These are phyloP conservation scores for Curvularia eragrostidis DNA, from an alignment of 2,329 filamentous ascomycete species.

Conservation along the genomic window DNA sequence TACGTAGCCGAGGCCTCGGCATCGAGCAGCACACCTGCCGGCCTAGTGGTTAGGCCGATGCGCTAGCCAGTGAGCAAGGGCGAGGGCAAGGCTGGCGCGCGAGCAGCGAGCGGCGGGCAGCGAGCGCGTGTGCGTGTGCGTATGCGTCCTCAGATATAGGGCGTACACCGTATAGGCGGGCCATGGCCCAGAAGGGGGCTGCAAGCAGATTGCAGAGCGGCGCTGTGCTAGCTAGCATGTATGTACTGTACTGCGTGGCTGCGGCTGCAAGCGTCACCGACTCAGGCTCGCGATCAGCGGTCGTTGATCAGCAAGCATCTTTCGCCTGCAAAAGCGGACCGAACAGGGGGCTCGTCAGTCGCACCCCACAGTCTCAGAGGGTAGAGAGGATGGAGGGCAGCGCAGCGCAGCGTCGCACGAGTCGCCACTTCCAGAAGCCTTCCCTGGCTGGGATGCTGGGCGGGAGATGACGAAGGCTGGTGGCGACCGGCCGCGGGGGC, in stretches of 20 bases:
- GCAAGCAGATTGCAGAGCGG: background rate
- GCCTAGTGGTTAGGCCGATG: constrained; percentile 8
- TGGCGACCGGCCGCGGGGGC: constrained; percentile 15
- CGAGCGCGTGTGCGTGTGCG: no score
- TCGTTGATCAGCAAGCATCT: constrained; percentile 18
- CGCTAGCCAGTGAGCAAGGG: background rate
- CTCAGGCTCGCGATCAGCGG: constrained; percentile 6
- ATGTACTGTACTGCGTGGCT: no score
- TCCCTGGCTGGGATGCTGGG: constrained; percentile 16
- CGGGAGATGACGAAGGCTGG: constrained; percentile 26
- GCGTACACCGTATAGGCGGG: background rate
- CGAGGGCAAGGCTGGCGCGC: background rate
- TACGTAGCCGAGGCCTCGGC: constrained; percentile 24
- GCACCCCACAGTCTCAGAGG: constrained; percentile 13
- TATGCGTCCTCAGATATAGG: no score
- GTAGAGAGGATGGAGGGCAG: constrained; percentile 2
- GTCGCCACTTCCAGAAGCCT: constrained; percentile 27
- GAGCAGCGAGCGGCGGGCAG: no score
- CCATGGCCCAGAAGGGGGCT: no score
- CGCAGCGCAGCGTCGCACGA: background rate
- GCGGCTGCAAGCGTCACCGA: background rate
- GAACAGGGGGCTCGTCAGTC: constrained; percentile 10
- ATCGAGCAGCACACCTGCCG: constrained; percentile 25
- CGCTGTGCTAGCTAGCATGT: no score
- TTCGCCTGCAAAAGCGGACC: constrained; percentile 19